Evolutionary conservation across 2,329 filamentous ascomycete genomes (phyloP), one percentile per base, ranked within the genome.

Genomic region (Sclerotinia sclerotiorum): DNA sequence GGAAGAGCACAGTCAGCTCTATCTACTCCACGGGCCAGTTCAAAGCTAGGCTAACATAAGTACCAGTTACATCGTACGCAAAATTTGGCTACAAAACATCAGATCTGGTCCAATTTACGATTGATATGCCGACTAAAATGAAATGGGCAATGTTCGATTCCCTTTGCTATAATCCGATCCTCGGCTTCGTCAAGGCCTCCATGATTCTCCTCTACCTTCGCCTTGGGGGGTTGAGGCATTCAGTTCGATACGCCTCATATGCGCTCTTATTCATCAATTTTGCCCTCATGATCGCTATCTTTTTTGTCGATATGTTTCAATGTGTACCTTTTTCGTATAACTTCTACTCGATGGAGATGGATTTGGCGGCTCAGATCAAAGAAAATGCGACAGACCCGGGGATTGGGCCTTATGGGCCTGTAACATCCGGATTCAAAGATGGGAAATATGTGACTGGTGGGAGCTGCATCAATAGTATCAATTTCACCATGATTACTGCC

Each of bases 161-260:
- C n/a, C 52, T 66, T 35, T 66, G 64, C 10, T 83, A 83, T 75
- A 83, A 82, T 60, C 81, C 82, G 0, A 81, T 83, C 55, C 72
- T 84, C 5, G 80, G 80, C 4, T 76, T 83, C 19, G 78, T 82
- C 70, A 83, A 83, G 74, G 78, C 79, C 7, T 83, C 82, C 0
- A 76, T 82, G 52, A 77, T 83, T 10, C 70, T 83, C 42, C 81
- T 83, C 67, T 77, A 82, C 32, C 77, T 82, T 29, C 80, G 80
- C 0, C 77, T 83, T 2, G 79, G 79, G 69, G 73, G 79, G 48
- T 74, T 80, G 15, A 73, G 70, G 15, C 24, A 11, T 19, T 51
- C 49, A 24, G 65, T 69, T 19, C 67, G 70, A 54, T 49, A 48
- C 13, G 69, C 69, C 27, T 55, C 52, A 17, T 68, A 60, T 29